A percentile compares a stretch with the other conserved stretches of the same genome.
These are phyloP conservation scores for Coccinonectria pachysandricola DNA, from an alignment of 2,329 filamentous ascomycete species.

Conservation along the genomic window DNA sequence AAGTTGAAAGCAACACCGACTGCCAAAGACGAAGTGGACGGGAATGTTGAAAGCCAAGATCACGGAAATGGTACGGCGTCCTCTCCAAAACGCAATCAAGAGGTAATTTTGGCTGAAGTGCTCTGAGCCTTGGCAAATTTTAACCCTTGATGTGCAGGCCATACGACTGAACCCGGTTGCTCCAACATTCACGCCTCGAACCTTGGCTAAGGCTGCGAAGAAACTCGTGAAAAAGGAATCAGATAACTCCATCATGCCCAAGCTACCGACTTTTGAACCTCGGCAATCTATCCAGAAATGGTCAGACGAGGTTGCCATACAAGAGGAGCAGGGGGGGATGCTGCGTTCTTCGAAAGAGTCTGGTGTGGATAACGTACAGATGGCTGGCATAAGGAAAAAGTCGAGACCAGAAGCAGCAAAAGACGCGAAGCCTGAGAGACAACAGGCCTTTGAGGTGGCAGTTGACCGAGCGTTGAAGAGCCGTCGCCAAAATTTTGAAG, in stretches of 20 bases:
- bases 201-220: conserved; percentile 10
- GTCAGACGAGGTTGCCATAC: conserved; percentile 22
- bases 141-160: conserved; percentile 35
- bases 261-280: conserved; percentile 4
- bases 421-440: conserved; percentile 6
- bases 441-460: conserved; percentile 12
- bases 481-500: conserved; percentile 1
- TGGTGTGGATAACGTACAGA: too few relatives aligned
- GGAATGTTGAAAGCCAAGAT: conserved; percentile 12
- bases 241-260: conserved; percentile 4
- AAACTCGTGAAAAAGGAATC: conserved; percentile 6
- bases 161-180: conserved; percentile 46
- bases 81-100: conserved; percentile 31
- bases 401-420: conserved; percentile 1
- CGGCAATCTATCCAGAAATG: conserved; percentile 14
- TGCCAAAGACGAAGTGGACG: conserved; percentile 13
- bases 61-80: conserved; percentile 19
- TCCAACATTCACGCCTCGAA: conserved; percentile 42
- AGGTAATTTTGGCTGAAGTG: conserved; percentile 35
- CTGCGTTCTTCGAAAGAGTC: too few relatives aligned
- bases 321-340: conserved; percentile 15
- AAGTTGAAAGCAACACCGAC: conserved; percentile 20
- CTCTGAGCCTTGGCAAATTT: conserved; percentile 25
- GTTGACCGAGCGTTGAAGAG: conserved; percentile 12
- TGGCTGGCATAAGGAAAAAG: too few relatives aligned